phyloP scores from a whole-genome alignment of 1,284 basidiomycete species.

The Lignosus rhinocerotis region DNA sequence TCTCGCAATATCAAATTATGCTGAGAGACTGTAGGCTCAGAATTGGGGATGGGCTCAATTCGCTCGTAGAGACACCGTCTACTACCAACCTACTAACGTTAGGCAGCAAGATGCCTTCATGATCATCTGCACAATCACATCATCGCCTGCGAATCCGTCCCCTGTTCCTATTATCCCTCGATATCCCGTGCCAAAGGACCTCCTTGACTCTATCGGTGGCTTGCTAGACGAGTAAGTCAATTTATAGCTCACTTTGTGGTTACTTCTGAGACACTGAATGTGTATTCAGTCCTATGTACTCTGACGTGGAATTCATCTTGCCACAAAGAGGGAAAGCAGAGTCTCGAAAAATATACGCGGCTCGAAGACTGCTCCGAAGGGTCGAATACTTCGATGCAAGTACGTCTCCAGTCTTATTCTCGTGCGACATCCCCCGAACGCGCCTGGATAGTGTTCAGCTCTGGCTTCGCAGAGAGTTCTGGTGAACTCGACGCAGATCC shows the following conservation, averaged over 20 bases:
- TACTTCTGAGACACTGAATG: background rate
- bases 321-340: conserved; percentile 48
- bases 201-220: conserved; percentile 69
- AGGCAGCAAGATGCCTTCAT: conserved; percentile 67
- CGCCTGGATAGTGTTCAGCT: conserved; percentile 58
- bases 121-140: conserved; percentile 79
- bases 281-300: conserved; percentile 57
- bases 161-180: conserved; percentile 45
- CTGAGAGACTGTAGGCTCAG: conserved; percentile 49
- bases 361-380: conserved; percentile 65
- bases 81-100: conserved; percentile 58
- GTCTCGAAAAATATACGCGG: conserved; percentile 60
- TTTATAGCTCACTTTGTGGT: background rate
- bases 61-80: conserved; percentile 73
- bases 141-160: conserved; percentile 58
- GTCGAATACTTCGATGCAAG: conserved; percentile 78
- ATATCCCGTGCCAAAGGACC: conserved; percentile 59
- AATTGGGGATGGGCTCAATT: conserved; percentile 90
- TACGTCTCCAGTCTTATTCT: conserved; percentile 27
- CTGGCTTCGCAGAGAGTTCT: conserved; percentile 63
- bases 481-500: conserved; percentile 23
- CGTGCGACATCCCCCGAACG: background rate
- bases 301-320: conserved; percentile 79
- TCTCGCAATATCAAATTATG: background rate
- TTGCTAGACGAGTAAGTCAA: conserved; percentile 63